Evolutionary conservation across 2,329 filamentous ascomycete species (phyloP), one percentile per base, ranked within the genome.

Genomic region (Mycocentrospora acerina): DNA sequence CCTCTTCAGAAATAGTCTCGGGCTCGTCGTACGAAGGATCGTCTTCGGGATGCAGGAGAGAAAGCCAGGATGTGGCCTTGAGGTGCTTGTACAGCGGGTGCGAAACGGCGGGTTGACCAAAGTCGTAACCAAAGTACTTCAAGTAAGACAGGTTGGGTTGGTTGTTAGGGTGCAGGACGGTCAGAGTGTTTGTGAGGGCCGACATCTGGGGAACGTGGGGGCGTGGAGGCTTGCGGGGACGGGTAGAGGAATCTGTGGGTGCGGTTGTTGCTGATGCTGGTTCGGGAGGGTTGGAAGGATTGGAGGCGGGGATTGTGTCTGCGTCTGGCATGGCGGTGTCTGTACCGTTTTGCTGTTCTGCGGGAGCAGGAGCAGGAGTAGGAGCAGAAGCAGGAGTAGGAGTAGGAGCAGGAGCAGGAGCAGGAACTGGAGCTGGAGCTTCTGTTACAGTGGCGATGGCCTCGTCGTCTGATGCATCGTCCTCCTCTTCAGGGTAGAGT

Each of bases 141-240:
- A 98, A 78, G 32, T 93, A 79, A 13, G 84, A 84, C 42, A 97
- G 80, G 64, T 96, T 97, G 2, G 90, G 87, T 66, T 95, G 90
- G 19, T 85, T 80, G 66, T 90, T 89, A 35, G 84, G 72, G 67
- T 95, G 90, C 24, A 95, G 69, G 35, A 95, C 67, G 1, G 90
- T 95, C 48, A 88, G 81, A 44, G 84, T 91, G 69, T 89, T 95
- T 46, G 78, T 82, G 34, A 69, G 73, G 18, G 82, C 82, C 59
- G 79, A 88, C 50, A 86, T 80, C 18, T 84, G 79, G 39, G 76
- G 59, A 15, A 65, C 55, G 42, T 64, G 60, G 24, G 53, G 57
- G 18, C 53, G 58, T 29, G 55, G 66, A 35, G 59, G 50, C 42
- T 57, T 59, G 32, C 60, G 54, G 14, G 44, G 44, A 27, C 35